Evolutionary conservation across 2,329 filamentous ascomycete genomes (phyloP).

Genomic region (Sarocladiaceae sp.): DNA sequence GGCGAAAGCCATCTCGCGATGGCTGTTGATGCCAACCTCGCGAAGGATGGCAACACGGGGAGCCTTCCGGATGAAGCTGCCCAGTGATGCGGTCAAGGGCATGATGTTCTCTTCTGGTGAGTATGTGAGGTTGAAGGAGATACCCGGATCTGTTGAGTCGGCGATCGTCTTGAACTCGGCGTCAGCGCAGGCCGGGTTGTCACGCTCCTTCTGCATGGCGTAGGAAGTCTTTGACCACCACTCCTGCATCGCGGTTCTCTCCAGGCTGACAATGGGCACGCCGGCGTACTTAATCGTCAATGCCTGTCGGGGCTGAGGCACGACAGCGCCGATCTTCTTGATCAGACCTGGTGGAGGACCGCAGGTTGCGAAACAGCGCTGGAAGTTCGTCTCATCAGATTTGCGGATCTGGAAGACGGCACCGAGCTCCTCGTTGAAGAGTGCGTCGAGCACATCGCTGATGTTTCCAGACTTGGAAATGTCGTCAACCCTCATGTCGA

Average conservation of each 20-base stretch:
- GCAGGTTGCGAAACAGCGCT: constrained; percentile 85
- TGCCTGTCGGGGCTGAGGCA: constrained; percentile 65
- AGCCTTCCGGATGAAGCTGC: constrained; percentile 49
- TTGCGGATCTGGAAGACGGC: constrained; percentile 94
- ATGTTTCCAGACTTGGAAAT: constrained; percentile 59
- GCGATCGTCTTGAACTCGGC: constrained; percentile 72
- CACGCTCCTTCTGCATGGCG: constrained; percentile 84
- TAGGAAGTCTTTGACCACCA: constrained; percentile 87
- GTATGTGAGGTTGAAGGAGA: constrained; percentile 80
- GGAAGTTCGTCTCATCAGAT: constrained; percentile 79
- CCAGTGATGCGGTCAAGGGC: constrained; percentile 47
- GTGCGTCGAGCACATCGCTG: constrained; percentile 64
- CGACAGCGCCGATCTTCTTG: constrained; percentile 76
- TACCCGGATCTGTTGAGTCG: constrained; percentile 74
- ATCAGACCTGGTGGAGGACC: constrained; percentile 79
- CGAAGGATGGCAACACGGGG: constrained; percentile 87
- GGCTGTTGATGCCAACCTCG: constrained; percentile 92
- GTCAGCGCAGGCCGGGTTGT: constrained; percentile 84
- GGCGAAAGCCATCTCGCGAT: constrained; percentile 97
- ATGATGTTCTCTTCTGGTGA: constrained; percentile 73
- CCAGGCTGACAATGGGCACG: constrained; percentile 63
- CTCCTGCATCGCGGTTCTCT: constrained; percentile 72
- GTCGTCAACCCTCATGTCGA: constrained; percentile 78
- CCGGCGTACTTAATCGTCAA: constrained; percentile 71
- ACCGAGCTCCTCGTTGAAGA: constrained; percentile 96